Percentiles rank a stretch among this genome's conserved stretches.
These are phyloP conservation scores for Osmanthus fragrans DNA, from an alignment of 257 asterid genomes.

Conservation along the genomic window DNA sequence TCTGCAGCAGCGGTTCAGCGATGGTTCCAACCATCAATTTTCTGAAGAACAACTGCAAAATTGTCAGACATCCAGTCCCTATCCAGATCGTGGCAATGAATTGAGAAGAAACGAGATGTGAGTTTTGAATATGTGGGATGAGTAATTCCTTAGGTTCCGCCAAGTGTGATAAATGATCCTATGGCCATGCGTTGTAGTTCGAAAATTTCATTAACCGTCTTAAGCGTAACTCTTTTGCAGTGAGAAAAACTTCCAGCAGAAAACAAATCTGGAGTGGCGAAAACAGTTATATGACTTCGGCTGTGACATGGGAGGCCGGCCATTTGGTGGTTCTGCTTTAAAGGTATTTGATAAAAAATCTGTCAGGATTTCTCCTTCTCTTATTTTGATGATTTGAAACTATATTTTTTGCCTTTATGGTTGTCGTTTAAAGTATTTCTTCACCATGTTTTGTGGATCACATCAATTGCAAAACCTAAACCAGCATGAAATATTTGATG, in stretches of 20 bases:
- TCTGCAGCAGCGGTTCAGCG: background rate
- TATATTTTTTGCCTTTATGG: background rate
- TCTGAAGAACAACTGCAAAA: constrained; percentile 10
- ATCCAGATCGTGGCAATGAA: background rate
- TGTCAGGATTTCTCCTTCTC: constrained; percentile 14
- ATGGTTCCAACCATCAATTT: constrained; percentile 12
- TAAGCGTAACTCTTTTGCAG: constrained; percentile 20
- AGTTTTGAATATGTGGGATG: constrained; percentile 8
- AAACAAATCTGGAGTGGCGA: constrained; percentile 23
- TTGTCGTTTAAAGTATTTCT: no score
- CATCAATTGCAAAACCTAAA: constrained; percentile 25
- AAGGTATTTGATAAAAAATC: constrained; percentile 32
- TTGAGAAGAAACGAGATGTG: constrained; percentile 1
- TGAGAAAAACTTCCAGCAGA: background rate
- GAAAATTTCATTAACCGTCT: background rate
- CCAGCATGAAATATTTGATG: constrained; percentile 16
- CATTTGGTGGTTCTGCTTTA: constrained; percentile 22
- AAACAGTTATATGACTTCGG: constrained; percentile 20
- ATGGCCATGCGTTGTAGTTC: background rate
- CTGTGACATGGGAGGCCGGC: constrained; percentile 15
- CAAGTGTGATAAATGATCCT: background rate
- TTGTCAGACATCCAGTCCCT: background rate
- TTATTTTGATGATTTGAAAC: constrained; percentile 5
- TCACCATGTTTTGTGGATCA: background rate
- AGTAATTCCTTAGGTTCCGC: constrained; percentile 5